Evolutionary conservation across 352 stramenopile species (phyloP), one percentile per base, ranked within the genome.

Genomic region (Aphanomyces astaci): DNA sequence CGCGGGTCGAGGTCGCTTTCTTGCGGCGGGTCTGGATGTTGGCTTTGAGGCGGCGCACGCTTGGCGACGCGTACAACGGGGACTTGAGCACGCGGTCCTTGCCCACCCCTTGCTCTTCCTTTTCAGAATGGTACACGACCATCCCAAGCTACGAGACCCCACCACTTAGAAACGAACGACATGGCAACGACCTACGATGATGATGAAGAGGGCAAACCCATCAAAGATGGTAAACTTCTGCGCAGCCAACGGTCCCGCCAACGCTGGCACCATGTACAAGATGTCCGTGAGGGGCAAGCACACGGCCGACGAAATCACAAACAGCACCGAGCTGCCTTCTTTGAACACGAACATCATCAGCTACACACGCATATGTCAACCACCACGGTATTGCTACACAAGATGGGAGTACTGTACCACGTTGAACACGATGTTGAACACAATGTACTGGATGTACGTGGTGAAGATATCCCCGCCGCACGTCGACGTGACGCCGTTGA

Each of bases 11-110:
- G 2, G 51, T 59, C 4, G 2, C 7, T 36, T 32, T 30, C 30
- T 39, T 32, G 0, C 24, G 15, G 51, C 51, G 51, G n/a, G 51
- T 36, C 62, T 68, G 30, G 30, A 68, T 19, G 51, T 53, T 53
- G n/a, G 28, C 49, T 45, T 68, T 68, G n/a, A 68, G 43, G 70
- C 90, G 91, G 64, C 92, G 86, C 33, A 94, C 74, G 30, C 80
- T 68, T 4, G 62, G 62, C 28, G 62, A 68, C 22, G 28, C 28
- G 27, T 62, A 68, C 45, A 60, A n/a, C 39, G 62, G 62, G 27
- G 62, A 62, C 33, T 68, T 68, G 48, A 52, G 32, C 10, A 57
- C 62, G 13, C 28, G 62, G 33, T 60, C 43, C 17, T 62, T 60
- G 19, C 62, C 62, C 10, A 25, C 39, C 30, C 28, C 40, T n/a